Percentiles rank a stretch among this genome's conserved stretches.
Conservation (phyloP, 305 asterid genomes). For the Fraxinus sp. region DNA sequence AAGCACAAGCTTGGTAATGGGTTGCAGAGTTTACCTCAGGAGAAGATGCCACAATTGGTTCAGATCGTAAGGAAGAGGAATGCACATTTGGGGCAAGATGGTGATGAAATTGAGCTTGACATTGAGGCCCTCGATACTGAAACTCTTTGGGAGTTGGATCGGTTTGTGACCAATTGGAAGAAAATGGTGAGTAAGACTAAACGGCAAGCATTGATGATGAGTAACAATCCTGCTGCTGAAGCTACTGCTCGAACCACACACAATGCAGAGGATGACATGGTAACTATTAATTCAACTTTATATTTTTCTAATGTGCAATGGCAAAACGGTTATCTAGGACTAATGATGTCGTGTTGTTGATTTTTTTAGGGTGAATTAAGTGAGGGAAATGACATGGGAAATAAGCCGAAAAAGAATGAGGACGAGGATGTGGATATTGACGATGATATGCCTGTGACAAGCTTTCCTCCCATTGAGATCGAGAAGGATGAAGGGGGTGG, state of each 20-base stretch:
- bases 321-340: neutral
- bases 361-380: slow-evolving; percentile 48
- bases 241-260: slow-evolving; percentile 47
- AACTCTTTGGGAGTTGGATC: slow-evolving; percentile 96
- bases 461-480: slow-evolving; percentile 85
- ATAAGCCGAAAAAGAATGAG: slow-evolving; percentile 63
- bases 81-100: slow-evolving; percentile 85
- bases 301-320: neutral
- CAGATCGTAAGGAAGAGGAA: slow-evolving; percentile 84
- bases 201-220: slow-evolving; percentile 73
- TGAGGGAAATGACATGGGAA: slow-evolving; percentile 52
- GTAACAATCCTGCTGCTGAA: slow-evolving; percentile 39
- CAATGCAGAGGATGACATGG: slow-evolving; percentile 58
- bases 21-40: slow-evolving; percentile 90
- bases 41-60: slow-evolving; percentile 91
- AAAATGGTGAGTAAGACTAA: slow-evolving; percentile 87
- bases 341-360: neutral
- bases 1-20: slow-evolving; percentile 91
- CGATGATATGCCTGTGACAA: slow-evolving; percentile 80
- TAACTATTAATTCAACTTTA: slow-evolving; percentile 21
- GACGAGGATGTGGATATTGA: slow-evolving; percentile 97
- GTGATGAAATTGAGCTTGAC: slow-evolving; percentile 98
- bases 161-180: slow-evolving; percentile 97
- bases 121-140: slow-evolving; percentile 92
- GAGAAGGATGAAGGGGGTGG: slow-evolving; percentile 79